Evolutionary conservation across 306 rosid genomes (phyloP), one percentile per base, ranked within the genome.

Genomic region (Inga leiocalycina): DNA sequence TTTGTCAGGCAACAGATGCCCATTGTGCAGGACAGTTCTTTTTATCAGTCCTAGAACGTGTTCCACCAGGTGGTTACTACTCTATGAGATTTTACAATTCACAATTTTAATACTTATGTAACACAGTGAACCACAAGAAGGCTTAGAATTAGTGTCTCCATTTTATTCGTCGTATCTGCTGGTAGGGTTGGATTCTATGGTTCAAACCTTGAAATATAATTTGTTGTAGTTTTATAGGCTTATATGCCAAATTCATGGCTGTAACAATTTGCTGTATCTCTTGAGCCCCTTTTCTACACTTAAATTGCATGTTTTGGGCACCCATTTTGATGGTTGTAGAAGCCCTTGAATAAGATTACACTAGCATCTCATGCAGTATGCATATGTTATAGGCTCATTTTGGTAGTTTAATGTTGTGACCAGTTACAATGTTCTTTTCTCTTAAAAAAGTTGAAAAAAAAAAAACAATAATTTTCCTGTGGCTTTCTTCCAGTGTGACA

Each of bases 21-120:
- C 99, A 59, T 85, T 97, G 90, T 97, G 99, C 92, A 92, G 99
- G 86, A 94, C 97, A 22, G 97, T 96, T 86, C 95, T 97, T 82
- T 93, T 97, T 81, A 83, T 97, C 80, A 91, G 90, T 89, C 95
- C 99, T 67, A 89, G 93, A 89, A 85, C 97, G 8, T 91, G 97
- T 88, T 89, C 94, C 37, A 86, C 90, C 88, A 97, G 99, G 99
- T 92, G 77, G 89, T 88, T 85, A 67, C 48, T 61, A 67, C 44
- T 56, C 78, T 84, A 66, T 81, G 69, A 20, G 67, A 81, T 56
- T 48, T 77, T 65, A 30, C 43, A 13, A 65, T 34, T 65, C 69
- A 56, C 46, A 51, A 52, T 17, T 71, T 44, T 20, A 70, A 24
- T 45, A 6, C 56, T 71, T 22, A 32, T 49, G 17, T 80, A 71